phyloP scores from a whole-genome alignment of 495 filamentous ascomycete genomes.

The Penicillium pulvis region DNA sequence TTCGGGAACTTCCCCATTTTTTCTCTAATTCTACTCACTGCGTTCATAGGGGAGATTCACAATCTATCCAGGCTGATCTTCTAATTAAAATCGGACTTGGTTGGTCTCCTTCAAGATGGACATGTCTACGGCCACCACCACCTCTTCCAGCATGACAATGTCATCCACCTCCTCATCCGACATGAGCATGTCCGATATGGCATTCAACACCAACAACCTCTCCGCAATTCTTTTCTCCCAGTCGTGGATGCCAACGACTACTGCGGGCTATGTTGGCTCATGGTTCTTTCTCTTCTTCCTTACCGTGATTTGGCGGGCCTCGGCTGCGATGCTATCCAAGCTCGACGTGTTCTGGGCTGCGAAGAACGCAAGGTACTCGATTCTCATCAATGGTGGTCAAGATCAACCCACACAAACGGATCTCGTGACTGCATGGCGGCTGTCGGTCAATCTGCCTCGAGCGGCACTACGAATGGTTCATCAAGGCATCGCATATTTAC shows the following conservation, averaged over 20 bases:
- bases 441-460: constrained; percentile 75
- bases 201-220: constrained; percentile 46
- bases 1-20: neutral
- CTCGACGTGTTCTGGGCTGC: constrained; percentile 62
- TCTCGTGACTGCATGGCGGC: constrained; percentile 76
- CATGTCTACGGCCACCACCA: neutral
- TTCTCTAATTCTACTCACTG: neutral
- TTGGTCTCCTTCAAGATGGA: neutral
- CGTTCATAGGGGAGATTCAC: neutral
- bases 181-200: constrained; percentile 4
- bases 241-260: constrained; percentile 68
- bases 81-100: too few relatives aligned
- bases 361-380: constrained; percentile 71
- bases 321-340: constrained; percentile 65
- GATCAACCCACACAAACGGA: constrained; percentile 54
- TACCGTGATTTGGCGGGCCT: constrained; percentile 63
- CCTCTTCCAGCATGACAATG: constrained; percentile 2
- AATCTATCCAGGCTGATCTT: neutral
- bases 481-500: constrained; percentile 78
- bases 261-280: constrained; percentile 74
- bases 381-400: constrained; percentile 67
- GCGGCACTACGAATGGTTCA: constrained; percentile 60
- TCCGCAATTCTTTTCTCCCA: constrained; percentile 73
- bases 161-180: neutral
- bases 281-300: constrained; percentile 85